Evolutionary conservation across 176 grass and related monocot species (phyloP).

Genomic region (Pontederia crassipes): DNA sequence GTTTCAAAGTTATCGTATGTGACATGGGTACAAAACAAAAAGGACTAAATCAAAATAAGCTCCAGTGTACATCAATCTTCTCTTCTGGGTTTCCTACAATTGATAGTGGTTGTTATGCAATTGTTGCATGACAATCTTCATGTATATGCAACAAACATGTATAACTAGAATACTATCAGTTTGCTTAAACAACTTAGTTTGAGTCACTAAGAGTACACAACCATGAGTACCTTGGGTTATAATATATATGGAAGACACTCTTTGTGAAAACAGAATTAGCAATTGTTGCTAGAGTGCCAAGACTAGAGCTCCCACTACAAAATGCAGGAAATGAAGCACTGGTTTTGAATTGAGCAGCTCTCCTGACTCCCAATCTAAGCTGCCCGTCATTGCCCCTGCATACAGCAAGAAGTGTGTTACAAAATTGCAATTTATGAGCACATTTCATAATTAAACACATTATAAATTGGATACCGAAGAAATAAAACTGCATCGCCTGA

Average conservation of each 20-base stretch:
- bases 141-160: no score
- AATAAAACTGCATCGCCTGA: conserved; percentile 90
- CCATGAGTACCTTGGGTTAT: conserved; percentile 60
- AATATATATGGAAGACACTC: conserved; percentile 65
- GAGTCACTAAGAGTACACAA: background rate
- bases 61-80: no score
- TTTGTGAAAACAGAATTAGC: conserved; percentile 43
- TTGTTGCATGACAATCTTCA: no score
- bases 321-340: conserved; percentile 21
- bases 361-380: conserved; percentile 78
- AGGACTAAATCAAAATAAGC: no score
- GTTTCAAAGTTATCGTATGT: no score
- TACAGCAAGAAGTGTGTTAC: background rate
- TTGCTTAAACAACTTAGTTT: no score
- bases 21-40: no score
- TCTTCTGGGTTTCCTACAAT: no score
- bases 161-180: no score
- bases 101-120: no score
- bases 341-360: conserved; percentile 62
- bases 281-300: conserved; percentile 25
- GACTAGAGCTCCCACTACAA: conserved; percentile 25
- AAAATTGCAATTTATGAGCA: no score
- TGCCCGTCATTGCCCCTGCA: conserved; percentile 75
- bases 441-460: background rate
- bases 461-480: conserved; percentile 42